These are phyloP conservation scores for Ilex asprella DNA, from an alignment of 257 asterid genomes.

Conservation along the genomic window DNA sequence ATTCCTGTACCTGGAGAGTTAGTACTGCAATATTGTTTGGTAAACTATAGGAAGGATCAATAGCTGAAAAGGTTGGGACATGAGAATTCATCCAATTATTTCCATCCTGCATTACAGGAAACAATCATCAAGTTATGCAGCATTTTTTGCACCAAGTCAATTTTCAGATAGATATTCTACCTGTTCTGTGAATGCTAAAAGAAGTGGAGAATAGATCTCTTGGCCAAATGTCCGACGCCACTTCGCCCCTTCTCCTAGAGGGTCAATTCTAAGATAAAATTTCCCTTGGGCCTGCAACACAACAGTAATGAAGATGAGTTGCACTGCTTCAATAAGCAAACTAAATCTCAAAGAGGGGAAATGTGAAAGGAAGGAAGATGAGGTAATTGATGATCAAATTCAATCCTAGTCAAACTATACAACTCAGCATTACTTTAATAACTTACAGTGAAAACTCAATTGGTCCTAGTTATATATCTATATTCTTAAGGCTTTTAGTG, in stretches of 20 bases:
- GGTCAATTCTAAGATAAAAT: conserved; percentile 57
- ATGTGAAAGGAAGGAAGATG: no score
- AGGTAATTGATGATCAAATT: no score
- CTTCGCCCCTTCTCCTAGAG: conserved; percentile 73
- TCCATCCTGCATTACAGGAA: conserved; percentile 39
- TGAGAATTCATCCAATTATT: conserved; percentile 51
- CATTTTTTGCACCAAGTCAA: conserved; percentile 6
- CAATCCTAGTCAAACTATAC: no score
- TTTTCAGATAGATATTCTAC: conserved; percentile 27
- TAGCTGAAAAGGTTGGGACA: conserved; percentile 53
- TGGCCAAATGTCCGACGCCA: conserved; percentile 84
- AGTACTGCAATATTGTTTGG: conserved; percentile 69
- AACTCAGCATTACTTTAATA: no score
- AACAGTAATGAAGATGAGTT: conserved; percentile 1
- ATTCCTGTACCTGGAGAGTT: conserved; percentile 51
- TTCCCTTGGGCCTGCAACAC: conserved; percentile 62
- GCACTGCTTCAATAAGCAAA: background rate
- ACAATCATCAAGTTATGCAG: conserved; percentile 5
- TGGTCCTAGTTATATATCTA: no score
- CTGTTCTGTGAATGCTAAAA: conserved; percentile 73
- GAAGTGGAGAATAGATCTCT: conserved; percentile 69
- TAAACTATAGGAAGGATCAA: conserved; percentile 62
- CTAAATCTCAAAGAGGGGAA: background rate
- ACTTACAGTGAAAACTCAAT: no score
- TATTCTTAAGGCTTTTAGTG: no score